phyloP scores from a whole-genome alignment of 2,329 filamentous ascomycete species.

The Microthyrium microscopicum region DNA sequence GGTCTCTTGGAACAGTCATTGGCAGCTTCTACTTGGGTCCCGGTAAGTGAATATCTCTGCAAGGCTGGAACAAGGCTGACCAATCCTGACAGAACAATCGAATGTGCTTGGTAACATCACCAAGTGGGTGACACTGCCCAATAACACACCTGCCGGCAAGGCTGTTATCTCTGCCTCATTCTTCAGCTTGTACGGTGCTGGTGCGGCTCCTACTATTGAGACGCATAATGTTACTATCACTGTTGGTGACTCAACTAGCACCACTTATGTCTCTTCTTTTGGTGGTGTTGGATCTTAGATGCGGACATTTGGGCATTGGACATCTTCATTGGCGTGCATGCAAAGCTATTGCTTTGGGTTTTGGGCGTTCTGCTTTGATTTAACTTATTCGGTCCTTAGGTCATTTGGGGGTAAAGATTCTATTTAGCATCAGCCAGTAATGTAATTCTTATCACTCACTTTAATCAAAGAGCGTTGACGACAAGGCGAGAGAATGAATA shows the following conservation, averaged over 20 bases:
- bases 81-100: slow-evolving; percentile 7
- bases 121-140: slow-evolving; percentile 11
- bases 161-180: slow-evolving; percentile 13
- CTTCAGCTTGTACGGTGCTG: slow-evolving; percentile 16
- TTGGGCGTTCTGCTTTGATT: no score
- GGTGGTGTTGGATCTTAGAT: no score
- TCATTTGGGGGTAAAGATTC: no score
- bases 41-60: slow-evolving; percentile 11
- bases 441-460: no score
- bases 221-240: not conserved
- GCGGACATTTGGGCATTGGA: no score
- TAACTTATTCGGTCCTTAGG: no score
- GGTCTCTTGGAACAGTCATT: slow-evolving; percentile 17
- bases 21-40: slow-evolving; percentile 23
- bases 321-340: no score
- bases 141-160: slow-evolving; percentile 9
- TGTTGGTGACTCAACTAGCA: not conserved
- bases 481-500: no score
- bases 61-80: no score
- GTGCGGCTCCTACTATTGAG: slow-evolving; percentile 7
- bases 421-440: no score
- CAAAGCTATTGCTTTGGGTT: no score
- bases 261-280: not conserved
- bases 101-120: slow-evolving; percentile 15
- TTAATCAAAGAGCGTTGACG: no score